Base-by-base conservation (phyloP, 768 basidiomycete genomes). In the Hortiboletus campestris region DNA sequence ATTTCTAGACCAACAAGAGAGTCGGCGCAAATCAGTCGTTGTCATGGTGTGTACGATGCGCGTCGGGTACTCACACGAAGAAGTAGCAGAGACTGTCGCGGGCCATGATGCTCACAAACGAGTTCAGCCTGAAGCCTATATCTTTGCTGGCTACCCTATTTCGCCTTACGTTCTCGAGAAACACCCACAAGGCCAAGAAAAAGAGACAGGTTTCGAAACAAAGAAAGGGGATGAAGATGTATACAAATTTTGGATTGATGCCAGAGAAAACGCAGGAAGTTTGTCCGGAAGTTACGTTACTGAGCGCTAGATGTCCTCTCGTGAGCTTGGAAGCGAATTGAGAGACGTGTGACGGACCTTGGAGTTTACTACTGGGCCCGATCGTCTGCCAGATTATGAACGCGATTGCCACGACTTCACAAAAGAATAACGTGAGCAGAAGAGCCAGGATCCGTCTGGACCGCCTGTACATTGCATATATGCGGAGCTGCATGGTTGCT, bases 401-500 rank as follows among this genome's bases (percentile, higher is more conserved):
- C 22, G 51, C 45, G 36, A 72, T 61, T 20, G 61, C 63, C 8
- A 29, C 46, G 20, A 69, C 60, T 45, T 70, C 71, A n/a, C 64
- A 60, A 6, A 59, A 0, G 44, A 71, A 71, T 7, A 46, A 16
- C 0, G 42, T 16, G 16, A 71, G 17, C 32, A 72, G 49, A 9
- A 67, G 14, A 22, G n/a, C 0, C 20, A 73, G 32, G 28, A 64
- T 56, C 39, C 20, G 55, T 32, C 41, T 64, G n/a, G 69, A 64
- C 6, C 56, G 67, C 47, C 53, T 56, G 57, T 71, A 71, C 67
- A 73, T 61, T 6, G 71, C 70, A 28, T 71, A 73, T 61, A 71
- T 59, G 46, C 70, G 70, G 43, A 71, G 66, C 31, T 64, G 62
- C 70, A 73, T 73, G 16, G 64, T 71, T 11, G 60, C 70, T 71